Evolutionary conservation across 2,329 filamentous ascomycete genomes (phyloP), one percentile per base, ranked within the genome.

Genomic region (Penicillium sp.): DNA sequence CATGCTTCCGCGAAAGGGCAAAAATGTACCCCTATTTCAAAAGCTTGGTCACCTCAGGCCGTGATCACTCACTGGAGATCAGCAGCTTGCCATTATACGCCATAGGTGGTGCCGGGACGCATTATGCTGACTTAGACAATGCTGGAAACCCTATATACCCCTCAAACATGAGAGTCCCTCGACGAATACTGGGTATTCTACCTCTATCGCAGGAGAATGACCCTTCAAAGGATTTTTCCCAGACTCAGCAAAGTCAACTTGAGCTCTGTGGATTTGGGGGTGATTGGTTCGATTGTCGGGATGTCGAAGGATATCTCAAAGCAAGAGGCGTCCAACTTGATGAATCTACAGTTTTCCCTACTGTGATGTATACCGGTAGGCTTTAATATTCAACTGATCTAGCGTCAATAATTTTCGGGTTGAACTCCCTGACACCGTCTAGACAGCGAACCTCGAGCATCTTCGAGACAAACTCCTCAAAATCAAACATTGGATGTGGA

Each of bases 61-160:
- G 71, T 2, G 61, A 68, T 57, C 81, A 82, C n/a, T 75, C 81
- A 0, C 74, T 92, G 1, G 80, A 85, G 52, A 75, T 83, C 50
- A 86, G 82, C 77, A 75, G 77, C 3, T 79, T 81, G 5, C 86
- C 89, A 0, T 86, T 89, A 49, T 79, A 86, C 29, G 79, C 86
- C 57, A 76, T 91, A 16, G 88, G 88, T 1, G 86, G 86, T 2
- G 81, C 86, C 0, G 89, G 89, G 0, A 87, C 84, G 0, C 88
- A 87, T 64, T 90, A 86, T 61, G 75, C 75, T 6, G 65, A 68
- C 2, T 66, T 64, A n/a, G 75, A 77, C 51, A 57, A 63, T 18
- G 46, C 68, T 2, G 77, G 75, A 0, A 73, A 70, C 29, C 66
- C 62, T 24, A 62, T 66, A 9, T 71, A 66, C 38, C 67, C 67